These are phyloP conservation scores for Panellus pusillus DNA, from an alignment of 768 basidiomycete genomes.

Conservation along the genomic window DNA sequence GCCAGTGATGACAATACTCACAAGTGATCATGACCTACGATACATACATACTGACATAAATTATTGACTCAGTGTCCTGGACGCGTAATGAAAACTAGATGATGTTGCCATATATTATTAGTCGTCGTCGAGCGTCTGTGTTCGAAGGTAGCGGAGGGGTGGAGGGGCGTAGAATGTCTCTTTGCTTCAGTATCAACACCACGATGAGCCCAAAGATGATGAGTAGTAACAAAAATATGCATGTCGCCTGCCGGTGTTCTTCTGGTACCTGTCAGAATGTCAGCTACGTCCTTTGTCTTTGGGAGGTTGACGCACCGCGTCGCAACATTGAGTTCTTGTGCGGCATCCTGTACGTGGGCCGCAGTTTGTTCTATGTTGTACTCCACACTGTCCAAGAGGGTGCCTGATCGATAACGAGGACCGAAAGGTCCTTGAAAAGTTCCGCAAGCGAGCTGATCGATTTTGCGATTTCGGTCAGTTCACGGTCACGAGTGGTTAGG, in stretches of 20 bases:
- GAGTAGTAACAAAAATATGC: constrained; percentile 89
- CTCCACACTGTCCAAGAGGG: constrained; percentile 93
- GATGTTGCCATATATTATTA: constrained; percentile 11
- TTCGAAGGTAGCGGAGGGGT: not conserved
- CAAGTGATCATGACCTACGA: not conserved
- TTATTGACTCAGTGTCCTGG: not conserved
- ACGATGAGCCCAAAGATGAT: constrained; percentile 87
- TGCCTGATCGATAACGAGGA: constrained; percentile 96
- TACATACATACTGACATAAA: not conserved
- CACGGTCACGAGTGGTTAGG: constrained; percentile 53
- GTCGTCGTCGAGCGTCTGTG: not conserved
- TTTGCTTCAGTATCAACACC: constrained; percentile 90
- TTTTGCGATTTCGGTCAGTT: constrained; percentile 87
- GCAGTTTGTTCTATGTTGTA: constrained; percentile 96
- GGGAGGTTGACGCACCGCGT: constrained; percentile 56
- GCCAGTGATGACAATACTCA: constrained; percentile 8
- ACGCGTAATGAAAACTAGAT: constrained; percentile 7
- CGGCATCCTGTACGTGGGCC: constrained; percentile 77
- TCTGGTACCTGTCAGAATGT: constrained; percentile 71
- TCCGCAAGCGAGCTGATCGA: constrained; percentile 91
- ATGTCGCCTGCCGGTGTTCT: constrained; percentile 88
- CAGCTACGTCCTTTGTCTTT: constrained; percentile 2
- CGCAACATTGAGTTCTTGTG: constrained; percentile 79
- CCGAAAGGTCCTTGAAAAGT: constrained; percentile 92
- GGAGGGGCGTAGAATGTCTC: constrained; percentile 38